Evolutionary conservation across 306 rosid genomes (phyloP).

Genomic region (Vigna trinervia): DNA sequence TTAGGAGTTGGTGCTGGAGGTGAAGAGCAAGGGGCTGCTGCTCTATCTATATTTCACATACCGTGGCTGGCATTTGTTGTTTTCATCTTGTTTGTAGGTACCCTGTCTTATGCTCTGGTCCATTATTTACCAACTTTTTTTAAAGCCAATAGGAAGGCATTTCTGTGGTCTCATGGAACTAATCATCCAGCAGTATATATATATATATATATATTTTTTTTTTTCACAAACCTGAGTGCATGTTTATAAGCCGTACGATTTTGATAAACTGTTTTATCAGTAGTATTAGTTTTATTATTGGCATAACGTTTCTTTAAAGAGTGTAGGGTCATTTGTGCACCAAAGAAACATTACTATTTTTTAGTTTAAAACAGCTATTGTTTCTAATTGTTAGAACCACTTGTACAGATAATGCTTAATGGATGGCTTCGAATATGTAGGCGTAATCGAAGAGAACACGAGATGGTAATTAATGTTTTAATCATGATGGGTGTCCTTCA

Average conservation of each 20-base stretch:
- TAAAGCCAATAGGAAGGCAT: constrained; percentile 9
- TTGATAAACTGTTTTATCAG: not conserved
- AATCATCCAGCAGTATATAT: constrained; percentile 15
- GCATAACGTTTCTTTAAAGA: constrained; percentile 25
- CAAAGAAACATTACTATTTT: constrained; percentile 19
- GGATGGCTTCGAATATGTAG: constrained; percentile 90
- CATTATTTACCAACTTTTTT: constrained; percentile 17
- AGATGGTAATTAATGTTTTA: constrained; percentile 68
- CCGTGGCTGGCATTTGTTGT: constrained; percentile 86
- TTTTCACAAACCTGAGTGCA: constrained; percentile 27
- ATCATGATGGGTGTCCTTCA: constrained; percentile 34
- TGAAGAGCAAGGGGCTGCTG: constrained; percentile 86
- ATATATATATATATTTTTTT: not conserved
- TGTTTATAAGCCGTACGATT: constrained; percentile 3
- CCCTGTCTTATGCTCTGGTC: constrained; percentile 54
- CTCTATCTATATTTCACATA: constrained; percentile 75
- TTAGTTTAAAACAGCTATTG: not conserved
- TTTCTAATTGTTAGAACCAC: constrained; percentile 37
- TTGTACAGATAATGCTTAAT: constrained; percentile 73
- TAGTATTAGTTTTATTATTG: not conserved
- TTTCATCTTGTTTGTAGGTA: constrained; percentile 98
- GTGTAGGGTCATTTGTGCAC: constrained; percentile 10
- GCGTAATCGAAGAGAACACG: constrained; percentile 87
- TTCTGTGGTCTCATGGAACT: constrained; percentile 19
- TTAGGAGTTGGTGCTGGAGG: constrained; percentile 99